Evolutionary conservation across 1,139 yeast genomes (phyloP), one percentile per base, ranked within the genome.

Genomic region (Geotrichum armillariae): DNA sequence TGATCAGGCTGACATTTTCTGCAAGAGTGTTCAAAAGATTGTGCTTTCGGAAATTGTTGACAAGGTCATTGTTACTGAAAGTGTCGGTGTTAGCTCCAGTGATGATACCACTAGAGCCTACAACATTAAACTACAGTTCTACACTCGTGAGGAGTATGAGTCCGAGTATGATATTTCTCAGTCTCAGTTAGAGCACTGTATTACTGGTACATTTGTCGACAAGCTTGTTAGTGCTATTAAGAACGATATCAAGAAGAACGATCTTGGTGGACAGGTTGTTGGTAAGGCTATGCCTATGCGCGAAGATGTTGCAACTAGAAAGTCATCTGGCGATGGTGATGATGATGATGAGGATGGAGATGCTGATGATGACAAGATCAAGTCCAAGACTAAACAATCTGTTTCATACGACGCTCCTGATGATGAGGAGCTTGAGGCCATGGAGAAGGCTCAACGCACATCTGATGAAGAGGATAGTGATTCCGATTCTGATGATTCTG

Each of bases 381-480:
- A 75, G 61, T 71, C 77, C 53, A 82, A 81, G 60, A 76, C 81
- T 33, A 89, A 89, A 65, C 95, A 90, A 71, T 83, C 95, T 22
- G 95, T 89, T 38, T 87, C 96, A 0, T 91, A 90, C 63, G 97
- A 89, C 59, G 96, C 83, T 17, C 96, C 96, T 25, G 97, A 90
- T 70, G 97, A 88, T 56, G 97, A 88, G 43, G 96, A 89, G 66
- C 72, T 86, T 53, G 96, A 87, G 67, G 84, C 86, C 41, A 86
- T 87, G 91, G 83, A 83, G 68, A 79, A 78, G 63, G 95, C 91
- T 40, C 60, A 58, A 41, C 53, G 57, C 47, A 70, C 73, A 27
- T 70, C 65, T 27, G 77, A 72, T 51, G 78, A 70, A 40, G 69
- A 68, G 23, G 69, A 69, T 7, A 67, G 71, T 18, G 75, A 69